Evolutionary conservation across 1,284 basidiomycete genomes (phyloP), one percentile per base, ranked within the genome.

Genomic region (Thecaphora thlaspeos): DNA sequence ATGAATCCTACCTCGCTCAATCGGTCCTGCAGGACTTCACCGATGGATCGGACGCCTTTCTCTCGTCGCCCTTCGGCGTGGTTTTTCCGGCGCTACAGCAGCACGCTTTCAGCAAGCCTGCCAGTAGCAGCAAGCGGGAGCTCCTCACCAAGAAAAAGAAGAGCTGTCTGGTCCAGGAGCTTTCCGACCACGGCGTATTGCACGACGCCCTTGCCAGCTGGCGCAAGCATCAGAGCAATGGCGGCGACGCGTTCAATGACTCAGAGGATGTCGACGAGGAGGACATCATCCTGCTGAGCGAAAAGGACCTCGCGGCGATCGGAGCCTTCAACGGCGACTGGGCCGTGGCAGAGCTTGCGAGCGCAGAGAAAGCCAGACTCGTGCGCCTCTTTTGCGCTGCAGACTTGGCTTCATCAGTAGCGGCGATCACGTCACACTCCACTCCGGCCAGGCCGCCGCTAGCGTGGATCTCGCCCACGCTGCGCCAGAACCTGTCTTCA

Each of bases 301-400:
- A 76, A 39, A 41, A 46, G 23, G 87, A 89, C 47, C 81, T 96
- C 17, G 85, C 85, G 12, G 82, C 82, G 43, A 79, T 91, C 24
- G 91, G 91, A 0, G 80, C 89, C 4, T 84, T 93, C 61, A 86
- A 86, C 64, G 89, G 89, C 30, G 90, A 95, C 76, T 94, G 91
- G 91, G 91, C 90, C 70, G 67, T 86, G 74, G 52, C 58, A 9
- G 26, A 28, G 11, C 26, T 28, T 5, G 56, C 52, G 32, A 47
- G 53, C 5, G 22, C 46, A 10, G 57, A 43, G 15, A 41, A 39
- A 3, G 43, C 52, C 28, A 57, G 66, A 26, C 43, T 74, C 22
- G 70, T 73, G 28, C 70, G 72, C 22, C 41, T 74, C 4, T 47
- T 73, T 7, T 44, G 48, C 5, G 56, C 51, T 14, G 34, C 45